Evolutionary conservation across 192 early-diverging fungal genomes (phyloP).

Genomic region (Coemansia sp.): DNA sequence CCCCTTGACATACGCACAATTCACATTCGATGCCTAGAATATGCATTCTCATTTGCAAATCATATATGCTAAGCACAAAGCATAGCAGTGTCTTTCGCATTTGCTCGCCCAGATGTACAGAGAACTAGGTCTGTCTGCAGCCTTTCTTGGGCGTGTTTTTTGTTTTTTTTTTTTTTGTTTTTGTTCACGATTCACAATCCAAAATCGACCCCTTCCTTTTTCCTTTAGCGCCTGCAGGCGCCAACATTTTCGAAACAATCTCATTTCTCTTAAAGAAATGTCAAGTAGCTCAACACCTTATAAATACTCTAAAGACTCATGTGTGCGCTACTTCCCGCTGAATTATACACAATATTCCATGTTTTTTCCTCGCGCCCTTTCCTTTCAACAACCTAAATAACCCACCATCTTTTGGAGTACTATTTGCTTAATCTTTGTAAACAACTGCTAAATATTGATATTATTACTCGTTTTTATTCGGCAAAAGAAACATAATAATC

Average conservation of each 20-base stretch:
- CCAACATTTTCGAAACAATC: neutral
- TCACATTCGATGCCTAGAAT: neutral
- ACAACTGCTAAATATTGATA: neutral
- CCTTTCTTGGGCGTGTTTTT: neutral
- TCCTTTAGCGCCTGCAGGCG: neutral
- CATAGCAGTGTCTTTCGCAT: neutral
- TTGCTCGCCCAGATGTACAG: neutral
- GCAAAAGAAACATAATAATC: neutral
- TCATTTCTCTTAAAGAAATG: neutral
- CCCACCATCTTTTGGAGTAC: neutral
- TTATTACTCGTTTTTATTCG: neutral
- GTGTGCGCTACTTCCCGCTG: neutral
- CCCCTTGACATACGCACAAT: neutral
- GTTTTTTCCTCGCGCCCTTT: neutral
- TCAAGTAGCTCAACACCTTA: neutral
- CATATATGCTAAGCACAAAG: slow-evolving; percentile 6
- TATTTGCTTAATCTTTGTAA: neutral
- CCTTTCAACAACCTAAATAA: neutral
- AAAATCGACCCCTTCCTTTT: neutral
- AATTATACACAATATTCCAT: neutral
- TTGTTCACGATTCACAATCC: neutral
- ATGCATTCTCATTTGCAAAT: slow-evolving; percentile 12
- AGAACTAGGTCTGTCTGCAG: neutral
- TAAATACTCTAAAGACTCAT: neutral
- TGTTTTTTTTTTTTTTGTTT: neutral